phyloP scores from a whole-genome alignment of 345 rosid genomes.

The Stellera chamaejasme region DNA sequence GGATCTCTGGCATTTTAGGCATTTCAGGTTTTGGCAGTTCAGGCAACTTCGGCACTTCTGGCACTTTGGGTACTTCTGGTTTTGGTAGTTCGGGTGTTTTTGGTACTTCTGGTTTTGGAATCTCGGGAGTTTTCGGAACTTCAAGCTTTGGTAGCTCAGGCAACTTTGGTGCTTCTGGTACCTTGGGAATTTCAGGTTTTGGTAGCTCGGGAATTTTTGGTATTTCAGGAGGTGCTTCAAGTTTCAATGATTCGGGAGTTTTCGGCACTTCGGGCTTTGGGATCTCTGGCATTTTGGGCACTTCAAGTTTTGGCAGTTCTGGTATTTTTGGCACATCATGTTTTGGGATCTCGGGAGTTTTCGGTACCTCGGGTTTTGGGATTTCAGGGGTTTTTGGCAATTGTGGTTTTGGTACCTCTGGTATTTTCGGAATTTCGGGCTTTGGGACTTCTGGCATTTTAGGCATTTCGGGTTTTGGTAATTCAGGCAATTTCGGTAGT shows the following conservation, averaged over 20 bases:
- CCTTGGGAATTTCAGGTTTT: constrained; percentile 19
- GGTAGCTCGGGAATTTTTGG: constrained; percentile 17
- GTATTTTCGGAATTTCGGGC: constrained; percentile 23
- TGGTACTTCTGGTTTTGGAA: constrained; percentile 12
- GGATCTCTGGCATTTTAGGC: constrained; percentile 21
- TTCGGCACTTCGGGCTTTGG: background rate
- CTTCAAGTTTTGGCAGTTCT: constrained; percentile 9
- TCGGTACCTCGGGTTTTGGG: constrained; percentile 13
- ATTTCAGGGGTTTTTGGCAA: constrained; percentile 3
- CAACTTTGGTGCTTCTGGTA: constrained; percentile 21
- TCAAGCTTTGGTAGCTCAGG: constrained; percentile 27
- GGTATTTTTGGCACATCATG: constrained; percentile 12
- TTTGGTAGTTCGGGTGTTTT: constrained; percentile 3
- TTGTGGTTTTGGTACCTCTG: constrained; percentile 12
- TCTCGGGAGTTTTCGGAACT: constrained; percentile 13
- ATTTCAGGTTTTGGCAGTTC: constrained; percentile 13
- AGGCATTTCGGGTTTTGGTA: constrained; percentile 13
- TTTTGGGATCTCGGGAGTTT: constrained; percentile 10
- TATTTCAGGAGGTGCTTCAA: constrained; percentile 6
- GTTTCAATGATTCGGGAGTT: constrained; percentile 8
- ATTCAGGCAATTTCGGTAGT: constrained; percentile 14
- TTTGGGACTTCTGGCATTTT: constrained; percentile 6
- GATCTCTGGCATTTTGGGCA: constrained; percentile 7
- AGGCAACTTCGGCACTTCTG: constrained; percentile 8
- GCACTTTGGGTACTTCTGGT: constrained; percentile 22